These are phyloP conservation scores for Psidium guajava DNA, from an alignment of 345 rosid species.

Conservation along the genomic window DNA sequence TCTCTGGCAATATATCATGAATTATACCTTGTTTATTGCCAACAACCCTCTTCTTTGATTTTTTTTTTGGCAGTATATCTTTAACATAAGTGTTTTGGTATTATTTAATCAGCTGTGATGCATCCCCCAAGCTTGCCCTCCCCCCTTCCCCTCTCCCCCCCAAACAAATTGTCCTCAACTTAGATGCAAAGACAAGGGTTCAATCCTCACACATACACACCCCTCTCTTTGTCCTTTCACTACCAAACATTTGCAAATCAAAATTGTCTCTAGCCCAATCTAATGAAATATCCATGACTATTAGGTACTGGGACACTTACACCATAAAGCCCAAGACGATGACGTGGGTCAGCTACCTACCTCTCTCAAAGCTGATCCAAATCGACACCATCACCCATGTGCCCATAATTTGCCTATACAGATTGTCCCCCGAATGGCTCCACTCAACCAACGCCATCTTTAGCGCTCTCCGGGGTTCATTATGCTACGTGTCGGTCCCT, in stretches of 20 bases:
- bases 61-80: no score
- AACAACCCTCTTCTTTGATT: no score
- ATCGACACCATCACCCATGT: slow-evolving; percentile 36
- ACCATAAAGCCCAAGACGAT: slow-evolving; percentile 26
- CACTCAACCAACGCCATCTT: slow-evolving; percentile 6
- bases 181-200: not conserved
- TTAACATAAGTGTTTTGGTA: no score
- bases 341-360: slow-evolving; percentile 21
- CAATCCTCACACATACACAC: not conserved
- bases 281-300: not conserved
- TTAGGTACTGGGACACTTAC: slow-evolving; percentile 3
- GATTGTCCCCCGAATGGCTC: not conserved
- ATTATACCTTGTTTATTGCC: no score
- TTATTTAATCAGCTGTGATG: not conserved
- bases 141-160: no score
- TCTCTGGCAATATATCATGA: no score
- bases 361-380: slow-evolving; percentile 45
- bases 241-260: not conserved
- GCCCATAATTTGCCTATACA: slow-evolving; percentile 42
- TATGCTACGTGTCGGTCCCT: slow-evolving; percentile 23
- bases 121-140: not conserved
- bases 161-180: not conserved
- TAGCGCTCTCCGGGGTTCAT: slow-evolving; percentile 20
- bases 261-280: not conserved
- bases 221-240: not conserved